Evolutionary conservation across 2,329 filamentous ascomycete species (phyloP).

Genomic region (Apiospora koreana): DNA sequence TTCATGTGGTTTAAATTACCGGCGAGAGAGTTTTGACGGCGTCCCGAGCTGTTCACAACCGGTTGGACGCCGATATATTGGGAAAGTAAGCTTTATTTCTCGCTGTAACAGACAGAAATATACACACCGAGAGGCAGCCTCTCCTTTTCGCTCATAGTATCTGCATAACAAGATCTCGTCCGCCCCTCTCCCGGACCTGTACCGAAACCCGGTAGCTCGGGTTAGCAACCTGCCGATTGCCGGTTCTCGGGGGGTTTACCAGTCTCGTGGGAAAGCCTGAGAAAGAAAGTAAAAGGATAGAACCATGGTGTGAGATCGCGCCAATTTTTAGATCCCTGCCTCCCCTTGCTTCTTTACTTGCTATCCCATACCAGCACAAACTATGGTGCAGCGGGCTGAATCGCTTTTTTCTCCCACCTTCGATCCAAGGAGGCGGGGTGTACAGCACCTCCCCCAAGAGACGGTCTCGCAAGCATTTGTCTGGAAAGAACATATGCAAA

Average conservation of each 20-base stretch:
- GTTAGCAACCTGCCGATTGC: neutral
- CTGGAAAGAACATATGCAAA: neutral
- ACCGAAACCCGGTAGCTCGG: neutral
- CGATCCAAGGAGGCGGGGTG: neutral
- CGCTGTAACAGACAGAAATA: neutral
- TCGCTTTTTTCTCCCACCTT: neutral
- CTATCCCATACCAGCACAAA: slow-evolving; percentile 1
- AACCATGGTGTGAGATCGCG: neutral
- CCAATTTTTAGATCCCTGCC: neutral
- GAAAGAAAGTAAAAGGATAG: neutral
- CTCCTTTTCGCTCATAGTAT: neutral
- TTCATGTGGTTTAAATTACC: neutral
- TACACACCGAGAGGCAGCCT: neutral
- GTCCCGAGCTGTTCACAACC: neutral
- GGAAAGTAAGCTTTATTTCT: neutral
- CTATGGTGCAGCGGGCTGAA: neutral
- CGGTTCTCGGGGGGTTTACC: neutral
- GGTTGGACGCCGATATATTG: neutral
- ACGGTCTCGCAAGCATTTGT: neutral
- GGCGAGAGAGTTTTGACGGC: neutral
- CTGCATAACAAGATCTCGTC: neutral
- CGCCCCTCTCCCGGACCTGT: neutral
- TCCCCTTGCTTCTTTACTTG: neutral
- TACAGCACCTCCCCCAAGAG: neutral
- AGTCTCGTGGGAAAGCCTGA: neutral